phyloP scores from a whole-genome alignment of 805 yeast genomes.

The Kodamaea kakaduensis region DNA sequence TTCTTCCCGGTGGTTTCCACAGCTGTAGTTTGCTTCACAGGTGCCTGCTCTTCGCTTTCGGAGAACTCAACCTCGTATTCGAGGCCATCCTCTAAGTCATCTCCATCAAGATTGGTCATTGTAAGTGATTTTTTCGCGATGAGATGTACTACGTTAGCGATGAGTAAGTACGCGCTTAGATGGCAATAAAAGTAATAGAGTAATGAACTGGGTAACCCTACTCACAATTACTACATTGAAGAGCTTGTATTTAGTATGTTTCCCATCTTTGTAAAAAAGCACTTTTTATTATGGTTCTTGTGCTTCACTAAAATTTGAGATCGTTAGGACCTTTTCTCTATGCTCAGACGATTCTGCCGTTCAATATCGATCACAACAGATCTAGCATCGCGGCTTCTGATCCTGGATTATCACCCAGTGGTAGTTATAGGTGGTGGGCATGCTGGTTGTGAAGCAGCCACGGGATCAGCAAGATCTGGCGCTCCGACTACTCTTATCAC shows the following conservation, averaged over 20 bases:
- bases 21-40: constrained; percentile 17
- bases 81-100: constrained; percentile 78
- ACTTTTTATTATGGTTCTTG: too few relatives aligned
- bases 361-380: constrained; percentile 24
- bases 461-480: constrained; percentile 88
- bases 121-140: constrained; percentile 10
- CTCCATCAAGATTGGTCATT: constrained; percentile 38
- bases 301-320: too few relatives aligned
- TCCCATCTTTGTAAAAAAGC: too few relatives aligned
- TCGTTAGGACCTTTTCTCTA: too few relatives aligned
- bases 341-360: constrained; percentile 3
- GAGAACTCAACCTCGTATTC: constrained; percentile 50
- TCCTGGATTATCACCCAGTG: constrained; percentile 48
- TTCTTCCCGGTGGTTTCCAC: constrained; percentile 17
- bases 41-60: constrained; percentile 16
- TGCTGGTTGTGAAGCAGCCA: constrained; percentile 97
- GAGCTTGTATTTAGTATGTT: too few relatives aligned
- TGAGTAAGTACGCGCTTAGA: constrained; percentile 1
- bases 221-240: too few relatives aligned
- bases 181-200: neutral
- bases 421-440: constrained; percentile 97
- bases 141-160: constrained; percentile 6
- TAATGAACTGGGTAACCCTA: too few relatives aligned
- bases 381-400: constrained; percentile 2
- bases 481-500: constrained; percentile 68